Evolutionary conservation across 805 yeast genomes (phyloP), one percentile per base, ranked within the genome.

Genomic region (Wickerhamomyces sydowiorum): DNA sequence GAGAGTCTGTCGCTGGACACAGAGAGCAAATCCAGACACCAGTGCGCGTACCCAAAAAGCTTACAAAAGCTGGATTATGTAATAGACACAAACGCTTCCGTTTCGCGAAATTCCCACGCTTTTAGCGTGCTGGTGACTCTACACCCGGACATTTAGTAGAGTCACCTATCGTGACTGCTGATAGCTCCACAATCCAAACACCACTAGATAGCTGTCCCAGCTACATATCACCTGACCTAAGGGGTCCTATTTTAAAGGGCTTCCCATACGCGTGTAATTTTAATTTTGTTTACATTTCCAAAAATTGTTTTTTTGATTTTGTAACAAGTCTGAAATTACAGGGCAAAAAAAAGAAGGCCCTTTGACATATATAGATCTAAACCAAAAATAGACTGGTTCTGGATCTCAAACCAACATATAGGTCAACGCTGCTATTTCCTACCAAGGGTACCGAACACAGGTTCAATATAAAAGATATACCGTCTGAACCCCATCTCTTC

Each of bases 1-100:
- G 20, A 20, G 43, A 40, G 43, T 40, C 43, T 13, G 13, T 30
- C 27, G n/a, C 22, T 17, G 24, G n/a, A 31, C 18, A 24, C 25
- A 20, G 20, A n/a, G n/a, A n/a, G 15, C 23, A 5, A 32, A 39
- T 14, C 36, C 36, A 22, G 9, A 30, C 35, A 37, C 35, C 40
- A 21, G 7, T 20, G n/a, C n/a, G n/a, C n/a, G n/a, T n/a, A n/a
- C n/a, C n/a, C n/a, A n/a, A n/a, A n/a, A n/a, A n/a, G n/a, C n/a
- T n/a, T n/a, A n/a, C n/a, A 24, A 24, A 24, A 12, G 27, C 27
- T 12, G 12, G 27, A 8, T 8, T 8, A 8, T 24, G 10, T 24
- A 8, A 24, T 24, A 12, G 8, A 24, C 8, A 12, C 27, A 24
- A 8, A 8, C 27, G 8, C 27, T 24, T 24, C 27, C 27, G 8